Base-by-base conservation (phyloP, 2,329 filamentous ascomycete species). In the Aureobasidium vineae region DNA sequence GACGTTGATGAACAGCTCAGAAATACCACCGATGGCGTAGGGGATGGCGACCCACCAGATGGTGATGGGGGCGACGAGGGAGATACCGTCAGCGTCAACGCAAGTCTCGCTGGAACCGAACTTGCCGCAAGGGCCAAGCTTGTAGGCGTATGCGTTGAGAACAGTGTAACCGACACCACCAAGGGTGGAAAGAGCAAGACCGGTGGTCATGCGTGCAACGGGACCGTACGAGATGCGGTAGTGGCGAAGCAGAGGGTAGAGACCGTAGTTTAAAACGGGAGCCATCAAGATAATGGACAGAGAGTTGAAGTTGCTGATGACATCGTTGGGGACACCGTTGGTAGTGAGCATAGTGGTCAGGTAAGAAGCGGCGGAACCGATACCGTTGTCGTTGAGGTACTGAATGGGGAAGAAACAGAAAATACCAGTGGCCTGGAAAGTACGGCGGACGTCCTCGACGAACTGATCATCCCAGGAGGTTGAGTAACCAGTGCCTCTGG, bases 381-480 rank as follows among this genome's bases (percentile, higher is more conserved):
- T 69, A 68, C 72, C 79, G 76, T 72, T 72, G 70, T 74, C 72
- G 70, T 74, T 74, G 64, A 72, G 64, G 67, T 74, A 71, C 64
- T 80, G 80, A n/a, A 82, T 75, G 0, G 80, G 80, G 68, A 79
- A 81, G 72, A 79, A 81, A 45, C 77, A 71, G 66, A 91, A 90
- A 65, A 90, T 88, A 71, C 87, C 85, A 79, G 88, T 91, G 23
- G 89, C 89, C 75, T 80, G 72, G 33, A 85, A 75, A 16, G 84
- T 83, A 40, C 87, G 86, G 78, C 88, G 88, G 52, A 91, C 80
- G 72, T 91, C 89, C 6, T 90, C 87, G 50, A 91, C 80, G 70
- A 91, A 91, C 70, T 83, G 80, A 71, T 90, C 87, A 65, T 88
- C 83, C 87, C 88, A 91, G 0, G 79, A 60, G 2, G 70, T 70